phyloP scores from a whole-genome alignment of 768 basidiomycete species.

The Amanita muscaria region DNA sequence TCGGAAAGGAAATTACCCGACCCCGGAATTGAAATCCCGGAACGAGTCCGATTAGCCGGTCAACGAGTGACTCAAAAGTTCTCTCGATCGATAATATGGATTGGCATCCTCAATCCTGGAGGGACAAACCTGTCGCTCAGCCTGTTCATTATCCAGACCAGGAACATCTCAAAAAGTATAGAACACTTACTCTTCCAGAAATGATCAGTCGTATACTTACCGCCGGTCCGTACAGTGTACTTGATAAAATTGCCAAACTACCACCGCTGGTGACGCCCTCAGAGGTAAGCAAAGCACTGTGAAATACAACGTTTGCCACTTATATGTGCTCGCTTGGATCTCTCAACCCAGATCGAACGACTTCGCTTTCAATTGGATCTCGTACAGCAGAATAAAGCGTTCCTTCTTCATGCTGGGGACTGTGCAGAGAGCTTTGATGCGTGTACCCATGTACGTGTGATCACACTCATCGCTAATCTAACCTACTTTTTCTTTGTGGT shows the following conservation, averaged over 20 bases:
- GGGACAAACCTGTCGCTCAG: constrained; percentile 24
- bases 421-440: constrained; percentile 96
- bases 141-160: constrained; percentile 66
- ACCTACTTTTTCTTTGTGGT: not conserved
- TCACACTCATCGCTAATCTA: not conserved
- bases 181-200: not conserved
- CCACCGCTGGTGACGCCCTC: constrained; percentile 90
- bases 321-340: constrained; percentile 4
- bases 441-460: constrained; percentile 69
- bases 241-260: constrained; percentile 66
- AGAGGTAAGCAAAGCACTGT: too few species aligned
- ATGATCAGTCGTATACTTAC: not conserved
- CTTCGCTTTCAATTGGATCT: constrained; percentile 70
- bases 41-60: too few species aligned
- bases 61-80: too few species aligned
- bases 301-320: too few species aligned
- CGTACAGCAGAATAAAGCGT: constrained; percentile 82
- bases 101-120: constrained; percentile 3
- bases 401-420: constrained; percentile 94
- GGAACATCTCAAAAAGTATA: constrained; percentile 48
- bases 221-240: constrained; percentile 41
- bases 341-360: constrained; percentile 59
- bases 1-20: too few species aligned
- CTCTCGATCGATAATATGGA: not conserved
- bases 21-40: too few species aligned